Conservation (phyloP, 345 rosid species). For the Salix purpurea region DNA sequence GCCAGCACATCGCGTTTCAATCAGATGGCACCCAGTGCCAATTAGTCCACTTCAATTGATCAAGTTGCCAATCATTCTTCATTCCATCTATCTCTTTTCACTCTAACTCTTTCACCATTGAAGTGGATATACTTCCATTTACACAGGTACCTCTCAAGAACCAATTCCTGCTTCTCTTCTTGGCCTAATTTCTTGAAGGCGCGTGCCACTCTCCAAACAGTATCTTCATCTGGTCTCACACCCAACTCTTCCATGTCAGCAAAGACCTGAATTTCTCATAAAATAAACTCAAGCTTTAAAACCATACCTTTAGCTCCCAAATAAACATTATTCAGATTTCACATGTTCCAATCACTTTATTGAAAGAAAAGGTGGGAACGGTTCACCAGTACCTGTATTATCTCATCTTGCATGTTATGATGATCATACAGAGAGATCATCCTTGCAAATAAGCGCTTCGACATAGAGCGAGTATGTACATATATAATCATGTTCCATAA, state of each 20-base stretch:
- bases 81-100: constrained; percentile 46
- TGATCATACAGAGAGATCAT: constrained; percentile 81
- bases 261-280: constrained; percentile 50
- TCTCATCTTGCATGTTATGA: constrained; percentile 58
- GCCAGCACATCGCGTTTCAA: too few relatives aligned
- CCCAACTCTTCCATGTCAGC: constrained; percentile 91
- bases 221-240: constrained; percentile 76
- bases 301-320: not conserved
- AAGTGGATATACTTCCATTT: constrained; percentile 77
- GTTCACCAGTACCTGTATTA: constrained; percentile 53
- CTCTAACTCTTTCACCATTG: constrained; percentile 72
- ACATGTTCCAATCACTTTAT: too few relatives aligned
- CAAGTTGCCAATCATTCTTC: constrained; percentile 18
- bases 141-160: constrained; percentile 53
- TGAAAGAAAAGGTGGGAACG: too few relatives aligned
- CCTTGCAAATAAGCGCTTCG: constrained; percentile 72
- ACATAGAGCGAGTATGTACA: constrained; percentile 65
- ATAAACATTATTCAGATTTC: too few relatives aligned
- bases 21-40: too few relatives aligned
- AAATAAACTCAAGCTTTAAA: constrained; percentile 3
- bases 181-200: constrained; percentile 58
- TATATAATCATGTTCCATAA: constrained; percentile 86
- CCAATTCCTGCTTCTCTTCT: constrained; percentile 52
- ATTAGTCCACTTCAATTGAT: not conserved
- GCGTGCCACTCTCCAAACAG: constrained; percentile 52